Base-by-base conservation (phyloP, 169 alveolate species). In the Plasmodium inui region DNA sequence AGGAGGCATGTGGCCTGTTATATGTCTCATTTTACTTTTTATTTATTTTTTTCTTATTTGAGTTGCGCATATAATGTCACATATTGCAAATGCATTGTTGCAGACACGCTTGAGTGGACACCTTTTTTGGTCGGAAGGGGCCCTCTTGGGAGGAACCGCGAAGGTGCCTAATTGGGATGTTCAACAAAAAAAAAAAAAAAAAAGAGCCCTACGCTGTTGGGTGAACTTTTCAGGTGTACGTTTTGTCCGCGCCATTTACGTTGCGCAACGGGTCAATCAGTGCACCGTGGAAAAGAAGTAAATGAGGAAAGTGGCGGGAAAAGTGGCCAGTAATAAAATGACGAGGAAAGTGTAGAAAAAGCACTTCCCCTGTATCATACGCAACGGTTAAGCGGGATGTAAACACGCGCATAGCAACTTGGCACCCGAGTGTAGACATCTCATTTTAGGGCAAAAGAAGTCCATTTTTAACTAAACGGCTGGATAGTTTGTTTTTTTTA, bases 161-260 rank as follows among this genome's bases (percentile, higher is more conserved):
- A 67, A 2, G 30, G 37, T 67, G n/a, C 76, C 76, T 28, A 67
- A 67, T 67, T 67, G 76, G 12, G n/a, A 26, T 19, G 30, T 19
- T 67, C 76, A 67, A 61, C n/a, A 0, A 67, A 67, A 67, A 67
- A 67, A 67, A 67, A 67, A 67, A 67, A 67, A 67, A 67, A 67
- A 67, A 28, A 22, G n/a, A 26, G 22, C 41, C 76, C 32, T 50
- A 28, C 37, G 76, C 22, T 67, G 76, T 26, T 67, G 76, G 30
- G 76, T 67, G 37, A 9, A 26, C 39, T 22, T 50, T 50, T 67
- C 41, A 3, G 39, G 76, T 67, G 37, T 67, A 67, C 37, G 17
- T 67, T 67, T 22, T 26, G 37, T 28, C n/a, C 37, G 39, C 74
- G 74, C 9, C 34, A 12, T 61, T 61, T 61, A 26, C 26, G 32